Evolutionary conservation across 305 asterid species (phyloP), one percentile per base, ranked within the genome.

Genomic region (Ilex paraguariensis): DNA sequence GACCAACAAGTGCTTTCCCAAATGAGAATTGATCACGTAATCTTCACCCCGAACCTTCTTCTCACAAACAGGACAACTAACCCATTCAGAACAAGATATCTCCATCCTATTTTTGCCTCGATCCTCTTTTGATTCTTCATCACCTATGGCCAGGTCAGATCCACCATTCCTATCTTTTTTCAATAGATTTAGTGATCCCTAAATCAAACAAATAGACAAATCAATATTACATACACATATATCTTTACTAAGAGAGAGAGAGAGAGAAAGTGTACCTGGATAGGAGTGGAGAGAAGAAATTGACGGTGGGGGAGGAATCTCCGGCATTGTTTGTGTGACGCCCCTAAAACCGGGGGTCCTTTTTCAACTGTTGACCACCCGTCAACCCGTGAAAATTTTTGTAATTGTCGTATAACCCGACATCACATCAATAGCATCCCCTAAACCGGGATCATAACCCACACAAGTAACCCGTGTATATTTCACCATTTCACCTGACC

Each of bases 21-120:
- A 72, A 79, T 92, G 98, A 69, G 93, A 81, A 74, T 92, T 92
- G 76, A 87, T 76, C 13, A 70, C 33, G 62, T 70, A 73, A 72
- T 82, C 84, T n/a, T 70, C 62, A 12, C 82, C 79, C 4, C 80
- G 95, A 56, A 92, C 60, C 33, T 61, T 62, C 31, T 49, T 62
- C 31, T 86, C 89, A 52, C 98, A 91, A n/a, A 91, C 83, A 2
- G 98, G 97, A 62, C 98, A 91, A 49, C 63, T 68, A 65, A 82
- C 90, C 73, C 68, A 72, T 60, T 74, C 83, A 30, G 69, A 11
- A 11, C 14, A 3, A 52, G 28, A 14, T 3, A 14, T 52, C 28
- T 52, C 28, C 3, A 52, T 4, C 21, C 28, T 21, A 17, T 4
- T 3, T 8, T 17, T 52, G 31, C 56, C 3, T 6, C 28, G 8